Conservation (phyloP, 2,329 filamentous ascomycete genomes). For the Hypoxylon sp. region DNA sequence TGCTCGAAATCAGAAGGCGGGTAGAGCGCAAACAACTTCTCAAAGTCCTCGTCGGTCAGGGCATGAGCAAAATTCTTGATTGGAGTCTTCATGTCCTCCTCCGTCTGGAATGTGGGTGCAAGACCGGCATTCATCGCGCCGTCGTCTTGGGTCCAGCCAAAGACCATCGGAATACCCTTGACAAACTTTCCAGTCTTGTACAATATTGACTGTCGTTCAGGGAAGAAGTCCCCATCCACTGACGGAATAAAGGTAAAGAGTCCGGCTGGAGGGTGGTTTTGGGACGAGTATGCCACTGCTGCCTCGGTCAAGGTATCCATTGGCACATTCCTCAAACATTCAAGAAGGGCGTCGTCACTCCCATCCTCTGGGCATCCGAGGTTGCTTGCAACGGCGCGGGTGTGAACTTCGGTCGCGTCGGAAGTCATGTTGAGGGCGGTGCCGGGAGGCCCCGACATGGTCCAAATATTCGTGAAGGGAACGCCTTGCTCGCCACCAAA, state of each 20-base stretch:
- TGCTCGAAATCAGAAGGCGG: slow-evolving; percentile 36
- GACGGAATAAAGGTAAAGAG: slow-evolving; percentile 44
- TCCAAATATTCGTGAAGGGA: slow-evolving; percentile 45
- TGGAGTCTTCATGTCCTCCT: slow-evolving; percentile 39
- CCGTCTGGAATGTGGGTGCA: slow-evolving; percentile 30
- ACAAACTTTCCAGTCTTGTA: slow-evolving; percentile 33
- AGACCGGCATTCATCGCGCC: slow-evolving; percentile 39
- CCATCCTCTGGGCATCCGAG: background rate
- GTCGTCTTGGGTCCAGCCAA: slow-evolving; percentile 43
- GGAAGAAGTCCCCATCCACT: slow-evolving; percentile 42
- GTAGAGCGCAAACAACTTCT: slow-evolving; percentile 40
- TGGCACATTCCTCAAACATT: background rate
- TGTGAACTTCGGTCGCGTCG: slow-evolving; percentile 42
- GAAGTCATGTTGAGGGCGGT: slow-evolving; percentile 45
- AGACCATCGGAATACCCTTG: slow-evolving; percentile 36
- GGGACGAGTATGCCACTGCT: slow-evolving; percentile 40
- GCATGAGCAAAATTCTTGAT: slow-evolving; percentile 34
- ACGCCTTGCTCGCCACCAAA: slow-evolving; percentile 44
- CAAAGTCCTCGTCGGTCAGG: slow-evolving; percentile 39
- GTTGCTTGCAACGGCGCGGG: slow-evolving; percentile 28
- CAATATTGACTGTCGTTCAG: slow-evolving; percentile 34
- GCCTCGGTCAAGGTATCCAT: slow-evolving; percentile 37
- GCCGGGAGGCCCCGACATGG: slow-evolving; percentile 48
- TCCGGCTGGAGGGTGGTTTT: slow-evolving; percentile 41
- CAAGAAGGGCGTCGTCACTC: background rate